phyloP scores from a whole-genome alignment of 2,329 filamentous ascomycete species.

The Zymoseptoria passerinii region DNA sequence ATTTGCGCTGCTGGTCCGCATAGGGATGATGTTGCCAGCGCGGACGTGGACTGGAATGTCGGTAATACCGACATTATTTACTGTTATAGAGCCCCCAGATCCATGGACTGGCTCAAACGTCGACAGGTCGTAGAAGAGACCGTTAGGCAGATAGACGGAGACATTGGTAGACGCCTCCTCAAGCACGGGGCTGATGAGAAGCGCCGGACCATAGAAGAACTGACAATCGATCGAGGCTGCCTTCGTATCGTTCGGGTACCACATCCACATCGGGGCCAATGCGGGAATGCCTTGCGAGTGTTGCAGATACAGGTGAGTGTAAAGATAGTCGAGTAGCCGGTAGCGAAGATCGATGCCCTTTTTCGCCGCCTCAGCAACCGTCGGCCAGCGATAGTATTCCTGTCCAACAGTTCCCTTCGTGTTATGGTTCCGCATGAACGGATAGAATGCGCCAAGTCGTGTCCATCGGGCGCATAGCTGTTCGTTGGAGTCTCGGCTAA shows the following conservation, averaged over 20 bases:
- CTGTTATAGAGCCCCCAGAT: constrained; percentile 33
- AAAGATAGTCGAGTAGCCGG: constrained; percentile 65
- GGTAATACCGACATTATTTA: constrained; percentile 39
- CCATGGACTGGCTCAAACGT: constrained; percentile 41
- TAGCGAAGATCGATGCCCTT: constrained; percentile 64
- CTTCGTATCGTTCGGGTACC: constrained; percentile 53
- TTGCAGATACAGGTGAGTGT: constrained; percentile 59
- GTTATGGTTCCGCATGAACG: constrained; percentile 70
- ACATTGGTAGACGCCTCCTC: constrained; percentile 45
- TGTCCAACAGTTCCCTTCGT: constrained; percentile 45
- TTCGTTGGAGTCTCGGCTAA: constrained; percentile 56
- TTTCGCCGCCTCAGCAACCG: constrained; percentile 54
- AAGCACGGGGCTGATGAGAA: constrained; percentile 49
- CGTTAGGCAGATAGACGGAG: constrained; percentile 47
- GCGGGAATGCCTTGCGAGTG: constrained; percentile 53
- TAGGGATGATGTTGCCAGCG: constrained; percentile 54
- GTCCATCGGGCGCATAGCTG: constrained; percentile 68
- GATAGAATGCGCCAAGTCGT: constrained; percentile 60
- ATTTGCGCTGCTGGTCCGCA: constrained; percentile 47
- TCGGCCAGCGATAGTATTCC: constrained; percentile 63
- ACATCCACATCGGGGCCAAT: constrained; percentile 61
- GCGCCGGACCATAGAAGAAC: constrained; percentile 50
- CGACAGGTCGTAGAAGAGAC: constrained; percentile 54
- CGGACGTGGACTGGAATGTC: constrained; percentile 59
- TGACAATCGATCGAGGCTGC: constrained; percentile 46